Base-by-base conservation (phyloP, 306 rosid species). In the Glycine tomentella region DNA sequence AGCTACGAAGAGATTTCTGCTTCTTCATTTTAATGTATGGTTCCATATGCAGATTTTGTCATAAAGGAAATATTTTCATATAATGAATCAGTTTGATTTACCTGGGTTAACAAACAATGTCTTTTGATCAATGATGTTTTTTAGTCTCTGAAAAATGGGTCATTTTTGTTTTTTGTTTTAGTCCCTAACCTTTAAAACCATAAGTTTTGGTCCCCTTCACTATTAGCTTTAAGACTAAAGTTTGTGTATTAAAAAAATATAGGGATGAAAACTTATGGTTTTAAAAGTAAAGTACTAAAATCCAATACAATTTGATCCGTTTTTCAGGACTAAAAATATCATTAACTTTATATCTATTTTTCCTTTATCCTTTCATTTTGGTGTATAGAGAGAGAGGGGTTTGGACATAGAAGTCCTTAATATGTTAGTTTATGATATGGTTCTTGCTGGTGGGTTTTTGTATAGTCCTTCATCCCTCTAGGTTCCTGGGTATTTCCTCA, bases 381-480 rank as follows among this genome's bases (percentile, higher is more conserved):
- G 86, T 90, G 87, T 87, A 87, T 62, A 90, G 84, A 70, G 83
- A 82, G 72, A 57, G 68, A 56, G 31, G 78, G 64, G 44, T 46
- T 77, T 50, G 44, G 36, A 77, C 76, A 80, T 73, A 84, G 69
- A 78, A 88, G 82, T 80, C 74, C 83, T 75, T 79, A 58, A 74
- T 82, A 76, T 78, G 82, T 66, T 80, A 52, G 45, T 80, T 49
- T 31, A 71, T 71, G 44, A 79, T 81, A 87, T 85, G 81, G 68
- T 87, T 79, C 49, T 57, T 71, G 77, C n/a, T 72, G 76, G 82
- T 70, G 80, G 81, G 66, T 78, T 74, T 81, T 83, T 89, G 91
- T 89, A 91, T 88, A 91, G 93, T 85, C 36, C 34, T 46, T 87
- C 87, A 79, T 73, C 50, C 73, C 81, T 49, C 72, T 52, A 84